Percentiles rank a stretch among this genome's conserved stretches.
phyloP scores from a whole-genome alignment of 106 monocot genomes.

The Platanthera zijinensis region DNA sequence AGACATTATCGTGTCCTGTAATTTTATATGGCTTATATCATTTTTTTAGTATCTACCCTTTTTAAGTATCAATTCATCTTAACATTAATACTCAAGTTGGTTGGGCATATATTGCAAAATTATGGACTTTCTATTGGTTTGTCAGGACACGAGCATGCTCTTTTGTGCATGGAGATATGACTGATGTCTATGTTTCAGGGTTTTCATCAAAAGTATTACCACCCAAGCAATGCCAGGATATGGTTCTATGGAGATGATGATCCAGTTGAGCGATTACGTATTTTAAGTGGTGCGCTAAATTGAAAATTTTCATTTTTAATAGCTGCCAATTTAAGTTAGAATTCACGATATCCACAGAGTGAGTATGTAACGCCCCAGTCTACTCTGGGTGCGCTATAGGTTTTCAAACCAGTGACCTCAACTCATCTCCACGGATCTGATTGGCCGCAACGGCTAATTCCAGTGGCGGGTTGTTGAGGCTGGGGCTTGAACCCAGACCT shows the following conservation, averaged over 20 bases:
- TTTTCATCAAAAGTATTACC: conserved; percentile 83
- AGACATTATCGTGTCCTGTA: not conserved
- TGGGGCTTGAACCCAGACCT: no score
- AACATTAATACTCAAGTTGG: not conserved
- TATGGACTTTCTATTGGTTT: not conserved
- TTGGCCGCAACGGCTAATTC: no score
- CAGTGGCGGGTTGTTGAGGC: no score
- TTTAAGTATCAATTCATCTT: not conserved
- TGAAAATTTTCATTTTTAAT: not conserved
- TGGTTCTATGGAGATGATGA: conserved; percentile 99
- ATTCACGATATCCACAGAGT: not conserved
- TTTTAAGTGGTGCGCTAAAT: conserved; percentile 65
- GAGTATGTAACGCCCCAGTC: not conserved
- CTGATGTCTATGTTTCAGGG: conserved; percentile 35
- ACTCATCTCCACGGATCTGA: no score
- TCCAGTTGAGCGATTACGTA: conserved; percentile 66
- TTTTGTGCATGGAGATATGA: conserved; percentile 3
- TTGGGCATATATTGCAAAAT: not conserved
- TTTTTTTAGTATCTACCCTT: not conserved
- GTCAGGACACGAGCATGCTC: not conserved
- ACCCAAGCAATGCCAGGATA: conserved; percentile 96
- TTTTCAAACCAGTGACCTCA: no score
- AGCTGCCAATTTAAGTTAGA: not conserved
- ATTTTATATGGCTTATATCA: not conserved
- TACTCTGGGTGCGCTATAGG: no score